phyloP scores from a whole-genome alignment of 2,329 filamentous ascomycete species.

The Pseudocercospora cruenta region DNA sequence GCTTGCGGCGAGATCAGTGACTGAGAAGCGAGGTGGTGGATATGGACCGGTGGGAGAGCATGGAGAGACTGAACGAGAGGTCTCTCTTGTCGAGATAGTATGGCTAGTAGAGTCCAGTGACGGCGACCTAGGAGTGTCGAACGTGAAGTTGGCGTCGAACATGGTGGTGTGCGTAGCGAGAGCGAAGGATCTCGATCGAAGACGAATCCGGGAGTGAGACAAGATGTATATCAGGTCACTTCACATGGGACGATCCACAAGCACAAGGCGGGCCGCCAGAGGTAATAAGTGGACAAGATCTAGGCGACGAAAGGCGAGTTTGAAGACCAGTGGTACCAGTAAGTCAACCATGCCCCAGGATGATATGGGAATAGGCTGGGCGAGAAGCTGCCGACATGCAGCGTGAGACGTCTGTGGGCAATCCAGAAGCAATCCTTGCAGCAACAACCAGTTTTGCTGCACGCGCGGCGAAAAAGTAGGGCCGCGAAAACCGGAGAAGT shows the following conservation, averaged over 20 bases:
- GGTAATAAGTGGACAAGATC: slow-evolving; percentile 2
- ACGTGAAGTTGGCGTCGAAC: slow-evolving; percentile 40
- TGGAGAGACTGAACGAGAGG: slow-evolving; percentile 39
- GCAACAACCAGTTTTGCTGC: slow-evolving; percentile 3
- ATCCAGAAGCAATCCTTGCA: slow-evolving; percentile 6
- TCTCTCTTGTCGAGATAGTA: slow-evolving; percentile 25
- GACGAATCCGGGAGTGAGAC: not conserved
- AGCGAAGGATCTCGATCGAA: slow-evolving; percentile 5
- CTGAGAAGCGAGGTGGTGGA: slow-evolving; percentile 32
- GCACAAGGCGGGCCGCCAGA: slow-evolving; percentile 8
- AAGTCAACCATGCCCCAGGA: not conserved
- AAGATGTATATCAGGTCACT: slow-evolving; percentile 5
- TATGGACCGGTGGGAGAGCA: slow-evolving; percentile 33
- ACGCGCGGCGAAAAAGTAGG: not conserved
- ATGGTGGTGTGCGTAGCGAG: slow-evolving; percentile 20
- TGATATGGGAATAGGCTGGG: slow-evolving; percentile 7
- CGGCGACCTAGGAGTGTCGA: slow-evolving; percentile 32
- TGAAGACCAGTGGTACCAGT: not conserved
- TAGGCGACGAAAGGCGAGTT: slow-evolving; percentile 1
- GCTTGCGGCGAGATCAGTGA: slow-evolving; percentile 38
- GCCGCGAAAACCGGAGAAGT: not conserved
- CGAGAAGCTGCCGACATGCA: not conserved
- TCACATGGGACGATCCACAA: slow-evolving; percentile 1
- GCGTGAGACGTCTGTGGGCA: slow-evolving; percentile 1
- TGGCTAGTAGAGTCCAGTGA: slow-evolving; percentile 32